These are phyloP conservation scores for Cladosporium cucumerinum DNA, from an alignment of 2,329 filamentous ascomycete genomes.

Conservation along the genomic window DNA sequence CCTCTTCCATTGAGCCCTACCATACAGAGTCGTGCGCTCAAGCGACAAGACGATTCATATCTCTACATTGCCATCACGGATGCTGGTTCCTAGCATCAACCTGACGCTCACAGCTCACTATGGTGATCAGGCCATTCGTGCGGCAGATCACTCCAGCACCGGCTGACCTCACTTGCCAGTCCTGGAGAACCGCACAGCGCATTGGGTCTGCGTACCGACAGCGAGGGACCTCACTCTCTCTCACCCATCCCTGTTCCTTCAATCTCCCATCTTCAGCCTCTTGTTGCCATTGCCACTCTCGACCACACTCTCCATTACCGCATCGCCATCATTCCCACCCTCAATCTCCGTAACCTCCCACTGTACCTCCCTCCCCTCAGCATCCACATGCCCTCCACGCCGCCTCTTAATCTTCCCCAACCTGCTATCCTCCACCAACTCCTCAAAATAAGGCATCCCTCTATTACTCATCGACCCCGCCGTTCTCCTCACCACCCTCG, in stretches of 20 bases:
- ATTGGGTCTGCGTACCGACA: neutral
- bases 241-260: neutral
- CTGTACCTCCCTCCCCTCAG: slow-evolving; percentile 67
- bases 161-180: neutral
- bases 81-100: neutral
- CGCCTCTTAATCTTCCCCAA: slow-evolving; percentile 66
- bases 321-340: slow-evolving; percentile 16
- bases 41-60: neutral
- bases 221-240: neutral
- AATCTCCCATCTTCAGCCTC: slow-evolving; percentile 21
- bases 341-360: slow-evolving; percentile 78
- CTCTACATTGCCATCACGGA: neutral
- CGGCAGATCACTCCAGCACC: neutral
- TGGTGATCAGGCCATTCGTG: neutral
- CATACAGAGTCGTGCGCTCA: neutral
- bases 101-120: neutral
- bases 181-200: neutral
- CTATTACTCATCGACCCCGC: slow-evolving; percentile 29
- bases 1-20: neutral
- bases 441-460: slow-evolving; percentile 84
- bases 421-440: slow-evolving; percentile 70
- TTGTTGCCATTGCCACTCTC: slow-evolving; percentile 19
- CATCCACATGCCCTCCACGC: slow-evolving; percentile 56
- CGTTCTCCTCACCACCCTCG: neutral
- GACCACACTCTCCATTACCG: neutral